phyloP scores from a whole-genome alignment of 176 grass and related monocot species.

The Rhynchospora pubera region DNA sequence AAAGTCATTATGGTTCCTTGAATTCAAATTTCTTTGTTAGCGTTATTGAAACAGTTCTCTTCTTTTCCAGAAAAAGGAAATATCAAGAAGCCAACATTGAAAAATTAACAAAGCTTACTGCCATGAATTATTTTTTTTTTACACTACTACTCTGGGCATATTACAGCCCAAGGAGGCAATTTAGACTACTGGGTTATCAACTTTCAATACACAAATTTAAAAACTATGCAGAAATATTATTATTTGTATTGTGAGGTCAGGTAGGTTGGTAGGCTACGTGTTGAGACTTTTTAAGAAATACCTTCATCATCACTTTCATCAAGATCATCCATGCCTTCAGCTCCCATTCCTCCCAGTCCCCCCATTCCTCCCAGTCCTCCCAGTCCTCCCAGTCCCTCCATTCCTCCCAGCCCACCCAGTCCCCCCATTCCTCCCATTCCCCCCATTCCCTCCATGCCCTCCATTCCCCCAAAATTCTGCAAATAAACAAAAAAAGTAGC shows the following conservation, averaged over 20 bases:
- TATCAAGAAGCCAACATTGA: neutral
- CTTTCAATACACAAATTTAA: neutral
- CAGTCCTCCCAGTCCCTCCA: constrained; percentile 27
- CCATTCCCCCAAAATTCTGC: constrained; percentile 72
- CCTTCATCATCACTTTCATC: constrained; percentile 87
- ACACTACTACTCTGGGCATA: neutral
- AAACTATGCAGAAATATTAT: neutral
- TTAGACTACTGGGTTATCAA: neutral
- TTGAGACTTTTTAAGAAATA: constrained; percentile 6
- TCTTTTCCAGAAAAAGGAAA: neutral
- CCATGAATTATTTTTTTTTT: neutral
- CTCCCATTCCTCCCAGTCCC: constrained; percentile 31
- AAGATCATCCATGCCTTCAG: constrained; percentile 50
- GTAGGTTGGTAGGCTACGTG: no score
- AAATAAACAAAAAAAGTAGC: constrained; percentile 22
- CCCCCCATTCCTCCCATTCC: constrained; percentile 14
- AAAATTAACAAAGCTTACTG: no score
- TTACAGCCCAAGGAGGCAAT: neutral
- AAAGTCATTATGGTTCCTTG: neutral
- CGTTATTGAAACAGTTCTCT: neutral
- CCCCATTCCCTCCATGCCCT: constrained; percentile 24
- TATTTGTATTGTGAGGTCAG: neutral
- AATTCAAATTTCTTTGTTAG: neutral
- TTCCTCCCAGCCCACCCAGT: constrained; percentile 27
- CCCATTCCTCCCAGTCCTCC: constrained; percentile 19